Evolutionary conservation across 768 basidiomycete genomes (phyloP).

Genomic region (Termitomyces bulborhizus): DNA sequence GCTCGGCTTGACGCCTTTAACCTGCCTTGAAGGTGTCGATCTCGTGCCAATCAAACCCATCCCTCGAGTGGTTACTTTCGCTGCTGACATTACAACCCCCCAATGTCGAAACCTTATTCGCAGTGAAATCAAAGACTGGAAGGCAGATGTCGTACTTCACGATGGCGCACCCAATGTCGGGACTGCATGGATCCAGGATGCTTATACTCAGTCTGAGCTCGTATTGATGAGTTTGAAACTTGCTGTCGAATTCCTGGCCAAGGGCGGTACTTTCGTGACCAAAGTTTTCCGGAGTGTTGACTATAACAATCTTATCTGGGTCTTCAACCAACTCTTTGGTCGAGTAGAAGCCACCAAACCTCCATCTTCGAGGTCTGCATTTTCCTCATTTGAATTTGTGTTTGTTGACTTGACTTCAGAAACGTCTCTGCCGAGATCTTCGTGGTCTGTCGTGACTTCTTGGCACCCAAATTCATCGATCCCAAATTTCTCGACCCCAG

Average conservation of each 20-base stretch:
- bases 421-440: constrained; percentile 99
- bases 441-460: constrained; percentile 93
- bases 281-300: constrained; percentile 98
- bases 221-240: constrained; percentile 94
- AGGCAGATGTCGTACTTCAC: constrained; percentile 96
- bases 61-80: constrained; percentile 86
- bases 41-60: constrained; percentile 95
- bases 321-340: constrained; percentile 92
- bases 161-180: constrained; percentile 99
- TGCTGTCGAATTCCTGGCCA: constrained; percentile 88
- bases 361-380: constrained; percentile 80
- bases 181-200: constrained; percentile 98
- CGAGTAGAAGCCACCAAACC: constrained; percentile 99
- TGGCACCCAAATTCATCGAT: constrained; percentile 93
- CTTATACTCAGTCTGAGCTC: constrained; percentile 93
- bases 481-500: constrained; percentile 97
- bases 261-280: constrained; percentile 94
- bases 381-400: background rate
- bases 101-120: constrained; percentile 86
- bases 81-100: constrained; percentile 89
- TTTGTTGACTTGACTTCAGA: constrained; percentile 33
- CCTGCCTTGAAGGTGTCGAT: constrained; percentile 67
- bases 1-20: background rate
- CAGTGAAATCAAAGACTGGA: constrained; percentile 94
- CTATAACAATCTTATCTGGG: constrained; percentile 99